phyloP scores from a whole-genome alignment of 768 basidiomycete genomes.

The Ephemerocybe angulata region DNA sequence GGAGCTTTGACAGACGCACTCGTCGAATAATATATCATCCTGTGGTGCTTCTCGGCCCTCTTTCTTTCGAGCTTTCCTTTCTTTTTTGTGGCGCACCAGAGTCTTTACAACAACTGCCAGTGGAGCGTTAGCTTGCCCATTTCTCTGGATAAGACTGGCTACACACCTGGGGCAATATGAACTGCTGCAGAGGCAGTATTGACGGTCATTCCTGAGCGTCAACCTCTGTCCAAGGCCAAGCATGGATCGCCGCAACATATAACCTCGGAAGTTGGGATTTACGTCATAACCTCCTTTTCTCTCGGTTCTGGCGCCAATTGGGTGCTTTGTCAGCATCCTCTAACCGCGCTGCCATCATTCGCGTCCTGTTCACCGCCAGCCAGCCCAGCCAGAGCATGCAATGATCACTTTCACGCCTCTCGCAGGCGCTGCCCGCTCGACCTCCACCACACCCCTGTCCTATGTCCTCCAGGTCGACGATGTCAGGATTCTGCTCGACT shows the following conservation, averaged over 20 bases:
- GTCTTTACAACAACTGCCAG: slow-evolving; percentile 51
- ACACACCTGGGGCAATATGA: slow-evolving; percentile 49
- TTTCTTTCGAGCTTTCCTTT: slow-evolving; percentile 31
- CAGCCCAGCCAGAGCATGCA: slow-evolving; percentile 14
- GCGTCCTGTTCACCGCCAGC: too few species aligned
- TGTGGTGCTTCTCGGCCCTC: slow-evolving; percentile 42
- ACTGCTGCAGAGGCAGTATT: slow-evolving; percentile 51
- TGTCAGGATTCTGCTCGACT: slow-evolving; percentile 88
- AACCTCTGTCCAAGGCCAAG: not conserved
- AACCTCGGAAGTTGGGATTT: too few species aligned
- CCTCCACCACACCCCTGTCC: slow-evolving; percentile 60
- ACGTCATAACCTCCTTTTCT: too few species aligned
- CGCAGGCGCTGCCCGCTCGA: slow-evolving; percentile 74
- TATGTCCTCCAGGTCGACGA: slow-evolving; percentile 95
- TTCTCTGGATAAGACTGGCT: slow-evolving; percentile 3
- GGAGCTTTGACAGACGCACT: slow-evolving; percentile 35
- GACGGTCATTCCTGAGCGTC: slow-evolving; percentile 40
- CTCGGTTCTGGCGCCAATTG: too few species aligned
- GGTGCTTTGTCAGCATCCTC: not conserved
- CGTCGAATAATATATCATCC: slow-evolving; percentile 66
- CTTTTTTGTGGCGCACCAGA: slow-evolving; percentile 44
- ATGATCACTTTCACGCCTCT: slow-evolving; percentile 97
- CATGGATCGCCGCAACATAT: not conserved
- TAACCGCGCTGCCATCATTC: too few species aligned
- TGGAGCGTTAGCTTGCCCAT: not conserved